phyloP scores from a whole-genome alignment of 768 basidiomycete genomes.

The Strobilomyces dryophilus region DNA sequence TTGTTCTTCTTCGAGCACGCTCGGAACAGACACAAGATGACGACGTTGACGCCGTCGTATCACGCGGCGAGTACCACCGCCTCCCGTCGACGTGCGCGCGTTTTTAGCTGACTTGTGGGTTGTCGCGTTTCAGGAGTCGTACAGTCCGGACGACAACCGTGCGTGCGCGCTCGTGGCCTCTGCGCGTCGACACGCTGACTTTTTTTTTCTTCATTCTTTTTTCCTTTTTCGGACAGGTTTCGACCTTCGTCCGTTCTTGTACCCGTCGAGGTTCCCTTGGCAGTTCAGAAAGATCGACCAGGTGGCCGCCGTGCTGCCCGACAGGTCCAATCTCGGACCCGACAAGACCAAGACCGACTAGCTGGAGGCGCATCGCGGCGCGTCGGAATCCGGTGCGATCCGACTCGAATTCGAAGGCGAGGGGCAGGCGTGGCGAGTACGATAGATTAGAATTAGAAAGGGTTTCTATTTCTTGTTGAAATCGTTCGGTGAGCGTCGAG shows the following conservation, averaged over 20 bases:
- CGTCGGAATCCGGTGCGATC: no score
- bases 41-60: slow-evolving; percentile 88
- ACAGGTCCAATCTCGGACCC: slow-evolving; percentile 46
- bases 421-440: no score
- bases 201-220: slow-evolving; percentile 6
- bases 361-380: no score
- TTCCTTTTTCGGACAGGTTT: slow-evolving; percentile 53
- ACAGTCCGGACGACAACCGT: slow-evolving; percentile 97
- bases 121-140: slow-evolving; percentile 64
- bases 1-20: slow-evolving; percentile 96
- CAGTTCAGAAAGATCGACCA: slow-evolving; percentile 96
- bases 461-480: no score
- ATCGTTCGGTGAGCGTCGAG: no score
- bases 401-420: no score
- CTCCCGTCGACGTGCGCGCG: no score
- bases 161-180: slow-evolving; percentile 24
- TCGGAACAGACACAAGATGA: slow-evolving; percentile 98
- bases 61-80: slow-evolving; percentile 67
- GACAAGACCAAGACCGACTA: slow-evolving; percentile 50
- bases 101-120: not conserved
- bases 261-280: slow-evolving; percentile 92
- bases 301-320: slow-evolving; percentile 71
- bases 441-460: no score
- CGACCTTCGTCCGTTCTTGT: slow-evolving; percentile 94
- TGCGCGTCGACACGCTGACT: no score